Percentiles rank a stretch among this genome's conserved stretches.
These are phyloP conservation scores for Daldinia sp. DNA, from an alignment of 2,329 filamentous ascomycete species.

Conservation along the genomic window DNA sequence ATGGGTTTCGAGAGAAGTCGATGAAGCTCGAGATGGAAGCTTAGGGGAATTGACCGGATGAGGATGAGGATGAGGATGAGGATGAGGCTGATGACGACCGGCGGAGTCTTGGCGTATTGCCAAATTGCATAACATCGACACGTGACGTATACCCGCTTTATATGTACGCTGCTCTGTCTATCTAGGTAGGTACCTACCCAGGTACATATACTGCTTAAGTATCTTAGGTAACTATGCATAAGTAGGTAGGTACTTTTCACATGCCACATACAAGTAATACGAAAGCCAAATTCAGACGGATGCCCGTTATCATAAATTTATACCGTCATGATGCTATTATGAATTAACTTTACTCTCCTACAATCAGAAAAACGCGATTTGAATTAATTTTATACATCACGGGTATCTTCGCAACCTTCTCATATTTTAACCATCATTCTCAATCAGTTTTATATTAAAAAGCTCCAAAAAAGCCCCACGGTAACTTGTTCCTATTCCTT, in stretches of 20 bases:
- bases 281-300: no score
- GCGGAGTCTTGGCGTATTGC: constrained; percentile 1
- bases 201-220: not conserved
- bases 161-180: not conserved
- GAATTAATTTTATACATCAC: no score
- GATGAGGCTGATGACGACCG: constrained; percentile 37
- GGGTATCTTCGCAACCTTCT: not conserved
- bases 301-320: no score
- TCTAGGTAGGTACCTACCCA: not conserved
- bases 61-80: not conserved
- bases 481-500: constrained; percentile 21
- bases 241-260: not conserved
- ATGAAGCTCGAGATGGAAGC: not conserved
- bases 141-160: constrained; percentile 7
- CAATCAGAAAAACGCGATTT: no score
- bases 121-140: not conserved
- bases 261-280: no score
- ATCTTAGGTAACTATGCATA: not conserved
- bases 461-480: constrained; percentile 15
- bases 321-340: no score
- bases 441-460: constrained; percentile 35
- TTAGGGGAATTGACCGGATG: not conserved
- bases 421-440: not conserved
- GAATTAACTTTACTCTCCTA: not conserved
- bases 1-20: constrained; percentile 4